A percentile compares a stretch with the other conserved stretches of the same genome.
phyloP scores from a whole-genome alignment of 2,329 filamentous ascomycete genomes.

The Dactylellina leptospora region DNA sequence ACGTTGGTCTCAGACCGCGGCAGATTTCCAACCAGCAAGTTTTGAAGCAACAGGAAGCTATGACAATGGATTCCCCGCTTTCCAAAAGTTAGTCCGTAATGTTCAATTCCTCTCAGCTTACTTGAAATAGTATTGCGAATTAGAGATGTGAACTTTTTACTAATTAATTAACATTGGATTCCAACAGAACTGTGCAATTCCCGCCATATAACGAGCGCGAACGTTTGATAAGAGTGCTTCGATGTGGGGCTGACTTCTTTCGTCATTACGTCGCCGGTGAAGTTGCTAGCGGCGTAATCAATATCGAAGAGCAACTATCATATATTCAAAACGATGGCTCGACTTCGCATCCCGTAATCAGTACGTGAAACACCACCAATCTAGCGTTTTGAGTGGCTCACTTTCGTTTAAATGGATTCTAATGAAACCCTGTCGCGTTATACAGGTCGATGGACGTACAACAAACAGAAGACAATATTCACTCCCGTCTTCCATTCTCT shows the following conservation, averaged over 20 bases:
- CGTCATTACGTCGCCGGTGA: neutral
- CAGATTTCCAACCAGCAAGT: too few species aligned
- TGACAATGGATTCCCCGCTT: neutral
- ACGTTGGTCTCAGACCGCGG: neutral
- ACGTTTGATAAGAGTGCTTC: constrained; percentile 8
- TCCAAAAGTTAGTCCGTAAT: constrained; percentile 2
- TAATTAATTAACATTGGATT: too few species aligned
- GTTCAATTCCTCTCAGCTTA: too few species aligned
- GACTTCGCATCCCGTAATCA: neutral
- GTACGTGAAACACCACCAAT: neutral
- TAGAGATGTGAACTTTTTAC: too few species aligned
- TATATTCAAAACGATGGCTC: neutral
- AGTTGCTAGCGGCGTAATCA: neutral
- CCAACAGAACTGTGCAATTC: constrained; percentile 2
- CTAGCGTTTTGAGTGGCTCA: neutral
- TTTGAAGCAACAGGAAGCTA: too few species aligned
- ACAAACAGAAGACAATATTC: constrained; percentile 1
- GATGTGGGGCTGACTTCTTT: constrained; percentile 1
- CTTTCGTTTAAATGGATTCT: too few species aligned
- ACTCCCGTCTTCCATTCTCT: constrained; percentile 12
- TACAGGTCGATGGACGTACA: constrained; percentile 5
- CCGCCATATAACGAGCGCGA: constrained; percentile 1
- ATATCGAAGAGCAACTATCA: constrained; percentile 13
- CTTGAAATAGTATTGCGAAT: too few species aligned
- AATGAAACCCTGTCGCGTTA: too few species aligned